Conservation (phyloP, 371 early-diverging fungal species). For the Capniomyces stellatus region DNA sequence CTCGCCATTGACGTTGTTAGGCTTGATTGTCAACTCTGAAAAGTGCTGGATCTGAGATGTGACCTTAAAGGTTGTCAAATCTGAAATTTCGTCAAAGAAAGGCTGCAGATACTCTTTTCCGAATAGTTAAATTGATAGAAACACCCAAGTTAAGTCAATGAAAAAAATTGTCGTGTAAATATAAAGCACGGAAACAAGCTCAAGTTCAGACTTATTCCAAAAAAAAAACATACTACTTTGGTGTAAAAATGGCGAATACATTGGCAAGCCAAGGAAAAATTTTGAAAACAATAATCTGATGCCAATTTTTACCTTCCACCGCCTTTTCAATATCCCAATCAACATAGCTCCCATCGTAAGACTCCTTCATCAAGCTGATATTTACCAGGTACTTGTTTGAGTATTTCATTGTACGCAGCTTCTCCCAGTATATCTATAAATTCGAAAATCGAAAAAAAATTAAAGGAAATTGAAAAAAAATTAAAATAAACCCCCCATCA, state of each 20-base stretch:
- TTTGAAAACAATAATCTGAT: neutral
- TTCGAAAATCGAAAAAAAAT: no score
- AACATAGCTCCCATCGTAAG: conserved; percentile 8
- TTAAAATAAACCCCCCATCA: no score
- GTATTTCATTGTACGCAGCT: conserved; percentile 11
- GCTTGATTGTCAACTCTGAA: conserved; percentile 11
- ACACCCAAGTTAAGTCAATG: no score
- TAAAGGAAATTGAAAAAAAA: no score
- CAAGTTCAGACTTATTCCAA: no score
- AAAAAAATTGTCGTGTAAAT: no score
- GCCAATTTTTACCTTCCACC: neutral
- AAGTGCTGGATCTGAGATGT: conserved; percentile 18
- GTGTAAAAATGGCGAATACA: no score
- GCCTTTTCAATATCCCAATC: conserved; percentile 24
- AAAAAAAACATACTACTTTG: no score
- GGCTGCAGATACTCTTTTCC: conserved; percentile 8
- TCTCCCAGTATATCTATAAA: neutral
- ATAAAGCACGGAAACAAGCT: no score
- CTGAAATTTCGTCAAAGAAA: conserved; percentile 7
- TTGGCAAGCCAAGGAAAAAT: no score
- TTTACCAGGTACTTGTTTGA: conserved; percentile 15
- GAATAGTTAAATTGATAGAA: no score
- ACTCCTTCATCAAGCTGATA: conserved; percentile 17
- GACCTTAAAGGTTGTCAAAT: conserved; percentile 10
- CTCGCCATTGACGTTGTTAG: conserved; percentile 1